A percentile compares a stretch with the other conserved stretches of the same genome.
These are phyloP conservation scores for Saitozyma podzolica DNA, from an alignment of 768 basidiomycete genomes.

Conservation along the genomic window DNA sequence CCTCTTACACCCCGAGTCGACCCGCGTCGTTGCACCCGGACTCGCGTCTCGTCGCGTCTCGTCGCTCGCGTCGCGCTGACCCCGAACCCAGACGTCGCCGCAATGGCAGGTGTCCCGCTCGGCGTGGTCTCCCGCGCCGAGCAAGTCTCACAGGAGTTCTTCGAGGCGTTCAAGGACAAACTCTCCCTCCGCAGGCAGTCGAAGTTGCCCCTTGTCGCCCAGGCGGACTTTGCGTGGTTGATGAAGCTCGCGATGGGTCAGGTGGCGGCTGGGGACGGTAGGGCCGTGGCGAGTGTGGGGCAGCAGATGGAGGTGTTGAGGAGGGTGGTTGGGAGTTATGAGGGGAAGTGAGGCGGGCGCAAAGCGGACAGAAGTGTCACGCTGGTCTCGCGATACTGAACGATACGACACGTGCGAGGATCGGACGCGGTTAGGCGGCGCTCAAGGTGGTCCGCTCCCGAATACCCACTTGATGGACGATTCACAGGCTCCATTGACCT, in stretches of 20 bases:
- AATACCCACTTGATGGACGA: no score
- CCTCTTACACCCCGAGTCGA: no score
- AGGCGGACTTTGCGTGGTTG: constrained; percentile 88
- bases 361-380: no score
- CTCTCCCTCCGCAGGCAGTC: constrained; percentile 58
- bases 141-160: constrained; percentile 85
- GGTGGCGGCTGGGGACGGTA: constrained; percentile 1
- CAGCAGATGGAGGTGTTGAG: constrained; percentile 24
- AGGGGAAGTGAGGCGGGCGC: not conserved
- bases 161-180: constrained; percentile 76
- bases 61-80: no score
- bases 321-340: constrained; percentile 19
- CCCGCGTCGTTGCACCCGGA: no score
- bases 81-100: constrained; percentile 64
- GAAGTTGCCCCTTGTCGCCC: constrained; percentile 73
- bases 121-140: constrained; percentile 80
- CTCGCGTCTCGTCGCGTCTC: no score
- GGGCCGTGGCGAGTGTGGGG: not conserved
- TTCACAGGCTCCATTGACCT: no score
- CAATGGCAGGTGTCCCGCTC: constrained; percentile 84
- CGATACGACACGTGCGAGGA: no score
- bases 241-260: constrained; percentile 40
- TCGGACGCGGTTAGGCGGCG: no score
- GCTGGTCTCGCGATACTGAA: no score
- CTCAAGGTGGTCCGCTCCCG: no score